Evolutionary conservation across 2,329 filamentous ascomycete genomes (phyloP), one percentile per base, ranked within the genome.

Genomic region (Venturia carpophila): DNA sequence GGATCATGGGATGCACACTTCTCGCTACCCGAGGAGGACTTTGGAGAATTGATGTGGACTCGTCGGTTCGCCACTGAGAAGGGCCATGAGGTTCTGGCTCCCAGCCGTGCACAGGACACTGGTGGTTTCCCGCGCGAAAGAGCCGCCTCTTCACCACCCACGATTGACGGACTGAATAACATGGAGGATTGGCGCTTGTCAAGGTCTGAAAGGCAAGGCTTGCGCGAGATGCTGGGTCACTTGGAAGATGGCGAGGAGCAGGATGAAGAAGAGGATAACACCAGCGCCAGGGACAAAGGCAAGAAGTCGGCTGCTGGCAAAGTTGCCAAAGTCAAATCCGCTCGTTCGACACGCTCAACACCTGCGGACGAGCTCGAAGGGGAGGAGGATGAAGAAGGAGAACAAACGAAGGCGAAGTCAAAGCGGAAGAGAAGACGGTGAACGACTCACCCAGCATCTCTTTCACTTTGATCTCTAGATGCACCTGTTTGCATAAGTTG

Each of bases 251-350:
- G 63, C 34, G 63, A 56, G 34, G 52, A 64, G 30, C 34, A 60
- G 37, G 63, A 64, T 47, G 34, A 64, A 52, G 62, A 64, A 37
- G 63, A 64, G 27, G 52, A 47, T 15, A 45, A 45, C 24, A 58
- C 52, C 52, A 64, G 63, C 37, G 47, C 43, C 24, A 55, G 39
- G 37, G 52, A 49, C 3, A 64, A 58, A 19, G 63, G 63, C 47
- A 64, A 52, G 34, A 64, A 64, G 37, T 39, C 63, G 6, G 37
- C 63, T 7, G 49, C 52, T 42, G 49, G 37, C 15, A 64, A 41
- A 58, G 49, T 24, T 5, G 37, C 17, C 34, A 60, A 52, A 34
- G 37, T 24, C n/a, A 64, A 43, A 64, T 10, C n/a, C 24, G 63
- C 34, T n/a, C 24, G 63, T 17, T 64, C 63, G 5, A 64, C 52